Evolutionary conservation across 2,329 filamentous ascomycete species (phyloP), one percentile per base, ranked within the genome.

Genomic region (Claviceps digitariae): DNA sequence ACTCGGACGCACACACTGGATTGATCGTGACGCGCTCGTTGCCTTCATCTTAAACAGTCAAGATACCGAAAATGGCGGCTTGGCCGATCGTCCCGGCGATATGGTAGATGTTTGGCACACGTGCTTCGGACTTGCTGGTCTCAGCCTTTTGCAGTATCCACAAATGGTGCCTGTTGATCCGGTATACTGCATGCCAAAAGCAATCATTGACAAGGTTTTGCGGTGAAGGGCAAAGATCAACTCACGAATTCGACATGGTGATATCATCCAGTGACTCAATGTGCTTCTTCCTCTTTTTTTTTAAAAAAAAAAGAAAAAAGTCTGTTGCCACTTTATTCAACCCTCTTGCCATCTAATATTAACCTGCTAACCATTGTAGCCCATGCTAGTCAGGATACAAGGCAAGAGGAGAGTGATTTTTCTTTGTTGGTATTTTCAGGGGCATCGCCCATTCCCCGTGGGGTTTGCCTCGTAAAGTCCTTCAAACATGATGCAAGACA

Each of bases 31-130:
- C 54, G 87, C 87, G 64, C 77, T 98, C 61, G 78, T 83, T 51
- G 68, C 70, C 25, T 98, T 95, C 69, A 96, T 98, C 52, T 71
- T 98, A 55, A 77, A 78, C 57, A 95, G 88, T 63, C 93, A 98
- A 74, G 93, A 98, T 66, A 74, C 81, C 1, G 85, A 94, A 54
- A 71, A 78, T 31, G 93, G 93, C 27, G 93, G 93, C 12, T 81
- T 98, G 59, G 84, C 91, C 5, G 93, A 98, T 71, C 76, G 90
- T 56, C 91, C 93, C 10, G 90, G 87, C 27, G 84, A 98, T 63
- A 90, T 91, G 84, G 91, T 96, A 23, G 93, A 98, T 72, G 90
- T 98, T 36, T 98, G 94, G 74, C 93, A 98, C 65, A 97, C 93
- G 0, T 74, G 83, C 52, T 98, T 98, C 67, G 90, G 88, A 25